Base-by-base conservation (phyloP, 805 yeast species). In the Teunomyces cretensis region DNA sequence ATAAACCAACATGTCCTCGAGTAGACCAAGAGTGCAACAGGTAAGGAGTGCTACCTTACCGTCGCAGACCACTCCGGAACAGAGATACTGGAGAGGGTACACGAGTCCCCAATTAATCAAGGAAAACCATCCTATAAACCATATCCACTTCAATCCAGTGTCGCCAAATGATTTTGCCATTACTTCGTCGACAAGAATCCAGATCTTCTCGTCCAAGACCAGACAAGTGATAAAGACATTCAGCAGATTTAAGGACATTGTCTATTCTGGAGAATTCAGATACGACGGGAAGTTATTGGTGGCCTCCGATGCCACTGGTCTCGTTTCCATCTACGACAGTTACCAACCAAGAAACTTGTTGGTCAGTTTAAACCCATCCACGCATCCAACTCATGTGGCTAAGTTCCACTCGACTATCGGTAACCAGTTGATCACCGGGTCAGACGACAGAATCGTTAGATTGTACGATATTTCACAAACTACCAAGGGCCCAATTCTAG, bases 261-360 rank as follows among this genome's bases (percentile, higher is more conserved):
- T 90, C 0, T 89, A 88, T 61, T 80, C 89, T 27, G 98, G 96
- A 38, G 96, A 90, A 62, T 92, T 84, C 65, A 78, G 98, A 58
- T 78, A 78, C 45, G 99, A 94, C 61, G 99, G 99, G 44, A 87
- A 88, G 61, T 76, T 94, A 38, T 65, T 94, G 24, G 95, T 86
- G 15, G 97, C 97, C 4, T 95, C 96, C 57, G 99, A 94, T 69
- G 96, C 96, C 11, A 81, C 94, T 2, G 99, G 99, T 14, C 64
- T 88, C 45, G 96, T 94, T 11, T 95, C 95, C 51, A 83, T 91
- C 8, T 92, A 87, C 60, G 97, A 94, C 64, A 83, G 96, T 27
- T 73, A 78, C 45, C 84, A 81, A 53, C 90, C 96, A 35, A 75
- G 96, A 54, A 82, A 88, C 16, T 71, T 90, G 16, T 72, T 92